A percentile compares a stretch with the other conserved stretches of the same genome.
Conservation (phyloP, 805 yeast genomes). For the Priceomyces haplophilus region DNA sequence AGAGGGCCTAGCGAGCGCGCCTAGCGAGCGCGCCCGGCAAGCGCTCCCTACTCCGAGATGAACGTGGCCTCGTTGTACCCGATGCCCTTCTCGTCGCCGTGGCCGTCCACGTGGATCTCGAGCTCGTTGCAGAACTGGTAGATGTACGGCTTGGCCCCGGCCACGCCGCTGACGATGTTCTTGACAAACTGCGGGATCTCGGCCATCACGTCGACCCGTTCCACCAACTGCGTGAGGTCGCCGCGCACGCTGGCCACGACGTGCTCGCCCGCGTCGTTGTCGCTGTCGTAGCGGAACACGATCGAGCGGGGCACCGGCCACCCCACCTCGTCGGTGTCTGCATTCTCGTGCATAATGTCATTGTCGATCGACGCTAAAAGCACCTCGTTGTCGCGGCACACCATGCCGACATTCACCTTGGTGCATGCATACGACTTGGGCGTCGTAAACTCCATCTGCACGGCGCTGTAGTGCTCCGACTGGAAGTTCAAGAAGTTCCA, state of each 20-base stretch:
- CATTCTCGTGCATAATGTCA: slow-evolving; percentile 52
- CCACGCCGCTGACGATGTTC: slow-evolving; percentile 88
- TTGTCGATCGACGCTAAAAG: slow-evolving; percentile 64
- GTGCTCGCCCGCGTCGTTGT: slow-evolving; percentile 40
- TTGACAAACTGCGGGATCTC: slow-evolving; percentile 94
- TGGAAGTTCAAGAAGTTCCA: slow-evolving; percentile 96
- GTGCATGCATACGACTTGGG: slow-evolving; percentile 86
- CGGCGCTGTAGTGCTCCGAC: slow-evolving; percentile 67
- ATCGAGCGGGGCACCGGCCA: slow-evolving; percentile 85
- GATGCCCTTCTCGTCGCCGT: slow-evolving; percentile 53
- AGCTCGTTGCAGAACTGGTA: slow-evolving; percentile 81
- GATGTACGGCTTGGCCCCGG: slow-evolving; percentile 95
- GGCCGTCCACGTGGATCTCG: slow-evolving; percentile 43
- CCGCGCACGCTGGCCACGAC: slow-evolving; percentile 58
- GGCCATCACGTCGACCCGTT: slow-evolving; percentile 96
- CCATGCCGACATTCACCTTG: slow-evolving; percentile 74
- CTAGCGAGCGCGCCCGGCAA: too few species aligned
- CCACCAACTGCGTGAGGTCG: slow-evolving; percentile 59
- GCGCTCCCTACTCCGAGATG: slow-evolving; percentile 49
- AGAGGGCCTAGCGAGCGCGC: too few species aligned
- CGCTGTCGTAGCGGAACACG: slow-evolving; percentile 47
- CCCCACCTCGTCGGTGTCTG: slow-evolving; percentile 72
- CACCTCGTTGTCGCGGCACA: slow-evolving; percentile 62
- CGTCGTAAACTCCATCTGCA: slow-evolving; percentile 93
- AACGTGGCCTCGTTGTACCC: slow-evolving; percentile 82